A percentile compares a stretch with the other conserved stretches of the same genome.
These are phyloP conservation scores for Sphagnum contortum DNA, from an alignment of 225 moss, liverwort and hornwort genomes.

Conservation along the genomic window DNA sequence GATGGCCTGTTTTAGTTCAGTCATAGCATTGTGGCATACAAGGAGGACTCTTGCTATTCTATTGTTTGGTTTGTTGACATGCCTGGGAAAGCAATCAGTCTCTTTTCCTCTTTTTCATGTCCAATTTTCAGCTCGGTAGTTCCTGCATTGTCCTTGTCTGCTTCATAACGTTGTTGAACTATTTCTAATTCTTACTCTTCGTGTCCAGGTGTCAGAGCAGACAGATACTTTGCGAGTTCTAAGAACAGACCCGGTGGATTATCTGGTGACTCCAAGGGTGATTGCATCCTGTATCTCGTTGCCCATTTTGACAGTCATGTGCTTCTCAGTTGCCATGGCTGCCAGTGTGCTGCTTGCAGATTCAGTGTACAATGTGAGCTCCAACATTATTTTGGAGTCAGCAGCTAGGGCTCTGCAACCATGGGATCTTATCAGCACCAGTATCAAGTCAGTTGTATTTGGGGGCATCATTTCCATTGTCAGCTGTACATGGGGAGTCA, in stretches of 20 bases:
- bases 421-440: conserved; percentile 97
- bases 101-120: too few species aligned
- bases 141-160: too few species aligned
- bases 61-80: too few species aligned
- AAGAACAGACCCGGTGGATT: conserved; percentile 92
- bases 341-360: conserved; percentile 96
- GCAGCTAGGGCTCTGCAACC: conserved; percentile 96
- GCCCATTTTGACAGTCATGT: conserved; percentile 88
- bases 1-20: too few species aligned
- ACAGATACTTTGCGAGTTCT: conserved; percentile 95
- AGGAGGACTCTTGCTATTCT: too few species aligned
- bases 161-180: too few species aligned
- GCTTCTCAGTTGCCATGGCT: conserved; percentile 95
- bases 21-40: too few species aligned
- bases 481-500: conserved; percentile 97
- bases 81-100: too few species aligned
- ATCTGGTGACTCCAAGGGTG: conserved; percentile 90
- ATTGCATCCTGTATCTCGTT: conserved; percentile 95
- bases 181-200: too few species aligned
- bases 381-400: conserved; percentile 95
- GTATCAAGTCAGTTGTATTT: conserved; percentile 85
- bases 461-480: conserved; percentile 96
- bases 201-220: conserved; percentile 86
- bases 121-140: too few species aligned
- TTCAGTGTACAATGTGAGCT: conserved; percentile 93